Base-by-base conservation (phyloP, 208 protist species). In the Leishmania aethiopica region DNA sequence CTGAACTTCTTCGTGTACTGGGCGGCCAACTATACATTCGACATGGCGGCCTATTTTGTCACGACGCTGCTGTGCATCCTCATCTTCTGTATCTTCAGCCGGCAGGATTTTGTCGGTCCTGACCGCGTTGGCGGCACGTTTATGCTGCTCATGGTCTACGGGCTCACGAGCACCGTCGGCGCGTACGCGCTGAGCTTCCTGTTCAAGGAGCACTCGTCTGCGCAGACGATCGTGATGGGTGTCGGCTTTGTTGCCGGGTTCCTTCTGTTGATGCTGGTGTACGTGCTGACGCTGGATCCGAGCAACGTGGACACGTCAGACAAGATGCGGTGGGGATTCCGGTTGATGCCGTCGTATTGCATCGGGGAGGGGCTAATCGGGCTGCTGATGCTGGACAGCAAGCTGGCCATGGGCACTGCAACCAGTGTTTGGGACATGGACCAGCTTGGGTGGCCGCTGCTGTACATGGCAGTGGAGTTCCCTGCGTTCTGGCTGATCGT, bases 1-100 rank as follows among this genome's bases (percentile, higher is more conserved):
- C 80, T 96, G 47, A 69, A 76, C 25, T 87, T 89, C 76, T 85
- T 83, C 22, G 71, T 92, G 3, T 96, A 96, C 81, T 96, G 91
- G 91, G 19, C 82, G 6, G 74, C 82, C 32, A 94, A 88, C 70
- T 90, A 91, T 32, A 6, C 89, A 7, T 94, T 91, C 66, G 90
- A 94, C 81, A 70, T 91, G 22, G 49, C 32, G 28, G 55, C 81
- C 6, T 90, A 92, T 75, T 3, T 87, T 28, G 2, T 89, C 7
- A 87, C 84, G 28, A 83, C 81, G 42, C 25, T 75, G 40, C 77
- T 89, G 35, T 79, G 81, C 60, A 77, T 90, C 25, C 11, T 84
- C 15, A 35, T 93, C 45, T 88, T 91, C 59, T 60, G 80, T n/a
- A 85, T 81, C 42, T 94, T 92, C 77, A 37, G 59, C 17, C 80